phyloP scores from a whole-genome alignment of 345 rosid genomes.

The Gossypium ekmanianum region DNA sequence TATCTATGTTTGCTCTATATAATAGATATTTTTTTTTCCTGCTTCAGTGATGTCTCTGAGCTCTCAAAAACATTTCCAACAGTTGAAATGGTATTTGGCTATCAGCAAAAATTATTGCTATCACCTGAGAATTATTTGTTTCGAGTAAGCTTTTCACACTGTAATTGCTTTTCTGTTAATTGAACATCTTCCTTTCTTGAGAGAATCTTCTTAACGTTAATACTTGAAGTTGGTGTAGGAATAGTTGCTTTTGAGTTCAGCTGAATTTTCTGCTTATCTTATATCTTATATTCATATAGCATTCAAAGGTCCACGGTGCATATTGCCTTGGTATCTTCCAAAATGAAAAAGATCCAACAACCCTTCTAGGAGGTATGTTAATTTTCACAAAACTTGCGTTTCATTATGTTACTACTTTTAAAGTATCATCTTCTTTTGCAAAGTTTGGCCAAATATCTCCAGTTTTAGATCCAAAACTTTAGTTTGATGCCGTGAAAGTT shows the following conservation, averaged over 20 bases:
- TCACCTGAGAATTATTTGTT: slow-evolving; percentile 94
- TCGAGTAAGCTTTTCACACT: slow-evolving; percentile 45
- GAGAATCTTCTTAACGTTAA: not conserved
- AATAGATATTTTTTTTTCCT: slow-evolving; percentile 22
- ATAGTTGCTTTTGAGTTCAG: not conserved
- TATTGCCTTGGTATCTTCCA: slow-evolving; percentile 88
- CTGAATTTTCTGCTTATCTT: slow-evolving; percentile 18
- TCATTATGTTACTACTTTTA: not conserved
- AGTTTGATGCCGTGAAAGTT: not conserved
- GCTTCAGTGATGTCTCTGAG: slow-evolving; percentile 47
- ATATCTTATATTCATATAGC: slow-evolving; percentile 39
- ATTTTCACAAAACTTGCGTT: not conserved
- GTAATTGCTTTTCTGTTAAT: slow-evolving; percentile 12
- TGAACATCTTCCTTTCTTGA: not conserved
- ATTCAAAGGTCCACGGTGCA: slow-evolving; percentile 72
- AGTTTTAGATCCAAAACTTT: not conserved
- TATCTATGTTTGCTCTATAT: slow-evolving; percentile 1
- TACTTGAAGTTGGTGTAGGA: slow-evolving; percentile 6
- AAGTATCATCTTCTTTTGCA: not conserved
- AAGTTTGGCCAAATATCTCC: slow-evolving; percentile 1
- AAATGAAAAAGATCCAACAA: slow-evolving; percentile 83
- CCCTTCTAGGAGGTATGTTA: slow-evolving; percentile 78
- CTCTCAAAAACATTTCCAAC: slow-evolving; percentile 61
- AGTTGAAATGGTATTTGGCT: slow-evolving; percentile 68
- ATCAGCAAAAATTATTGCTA: slow-evolving; percentile 59